phyloP scores from a whole-genome alignment of 2,329 filamentous ascomycete species.

The Monosporascus sp. region DNA sequence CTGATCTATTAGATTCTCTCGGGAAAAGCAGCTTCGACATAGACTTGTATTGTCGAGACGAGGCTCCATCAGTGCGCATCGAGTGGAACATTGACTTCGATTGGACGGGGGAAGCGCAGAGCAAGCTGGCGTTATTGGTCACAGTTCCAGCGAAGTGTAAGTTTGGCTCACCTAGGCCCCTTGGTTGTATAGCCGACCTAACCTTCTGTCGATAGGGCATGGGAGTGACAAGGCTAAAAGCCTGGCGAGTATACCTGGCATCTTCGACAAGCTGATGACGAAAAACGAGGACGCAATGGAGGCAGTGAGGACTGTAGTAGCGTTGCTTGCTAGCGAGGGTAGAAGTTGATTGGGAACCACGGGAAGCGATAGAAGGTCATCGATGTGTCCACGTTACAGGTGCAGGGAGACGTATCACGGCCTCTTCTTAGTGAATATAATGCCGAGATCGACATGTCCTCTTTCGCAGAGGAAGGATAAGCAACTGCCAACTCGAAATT shows the following conservation, averaged over 20 bases:
- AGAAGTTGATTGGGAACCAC: conserved; percentile 1
- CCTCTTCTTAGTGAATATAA: too few species aligned
- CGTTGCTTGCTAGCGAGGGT: conserved; percentile 48
- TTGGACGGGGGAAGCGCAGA: conserved; percentile 67
- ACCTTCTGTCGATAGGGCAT: conserved; percentile 44
- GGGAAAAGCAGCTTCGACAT: conserved; percentile 46
- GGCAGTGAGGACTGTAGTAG: conserved; percentile 55
- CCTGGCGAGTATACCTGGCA: conserved; percentile 50
- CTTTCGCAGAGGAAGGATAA: not conserved
- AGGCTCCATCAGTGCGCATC: conserved; percentile 42
- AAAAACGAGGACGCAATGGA: conserved; percentile 48
- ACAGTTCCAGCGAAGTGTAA: conserved; percentile 59
- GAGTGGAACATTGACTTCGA: conserved; percentile 63
- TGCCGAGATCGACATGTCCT: not conserved
- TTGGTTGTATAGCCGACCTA: not conserved
- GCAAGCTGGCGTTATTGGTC: conserved; percentile 46
- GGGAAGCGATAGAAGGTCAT: not conserved
- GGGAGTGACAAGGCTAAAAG: conserved; percentile 50
- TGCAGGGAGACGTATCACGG: too few species aligned
- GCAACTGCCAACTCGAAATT: not conserved
- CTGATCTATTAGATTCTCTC: conserved; percentile 48
- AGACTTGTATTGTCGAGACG: conserved; percentile 26
- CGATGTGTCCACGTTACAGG: too few species aligned
- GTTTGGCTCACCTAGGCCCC: conserved; percentile 24
- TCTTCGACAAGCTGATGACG: conserved; percentile 55